Base-by-base conservation (phyloP, 2,329 filamentous ascomycete genomes). In the Didymella arachidicola region DNA sequence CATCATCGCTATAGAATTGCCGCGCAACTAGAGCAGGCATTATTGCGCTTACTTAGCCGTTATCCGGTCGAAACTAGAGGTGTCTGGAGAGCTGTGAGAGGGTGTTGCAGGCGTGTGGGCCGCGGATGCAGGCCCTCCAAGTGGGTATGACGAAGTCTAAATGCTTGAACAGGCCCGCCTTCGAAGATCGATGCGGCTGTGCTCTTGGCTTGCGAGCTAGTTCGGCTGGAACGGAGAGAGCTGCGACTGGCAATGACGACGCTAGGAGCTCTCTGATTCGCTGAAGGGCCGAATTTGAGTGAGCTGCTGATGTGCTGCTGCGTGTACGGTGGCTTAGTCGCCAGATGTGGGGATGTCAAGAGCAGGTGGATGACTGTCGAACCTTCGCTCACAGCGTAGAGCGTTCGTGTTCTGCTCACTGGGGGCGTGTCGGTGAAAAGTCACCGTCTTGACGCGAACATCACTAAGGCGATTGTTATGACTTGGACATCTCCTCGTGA, bases 21-120 rank as follows among this genome's bases (percentile, higher is more conserved):
- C 70, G 66, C 51, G 65, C 52, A 32, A 63, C 57, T n/a, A 72
- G 22, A 48, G 59, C 57, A 45, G 64, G 57, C 64, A 67, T 65
- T 53, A 59, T 59, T n/a, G 53, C 29, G 34, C 39, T 49, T 49
- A 29, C 57, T 55, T 55, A 47, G 55, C 56, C 45, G 56, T 50
- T 50, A 50, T 54, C 50, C 56, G 56, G n/a, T 51, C 27, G 39
- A 55, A 48, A 49, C 59, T 62, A 60, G 47, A 46, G 19, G 42
- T 30, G 60, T 56, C 22, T 55, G 30, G 48, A 44, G 43, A 55
- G 29, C 48, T 50, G 52, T 54, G 59, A 64, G 52, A 63, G 65
- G 57, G 49, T 57, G 27, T 55, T 52, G 55, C 38, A 29, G 53
- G 56, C 34, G 48, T 48, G 54, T 61, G 62, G 57, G 36, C 41